phyloP scores from a whole-genome alignment of 495 filamentous ascomycete genomes.

The Annulohypoxylon bovei region DNA sequence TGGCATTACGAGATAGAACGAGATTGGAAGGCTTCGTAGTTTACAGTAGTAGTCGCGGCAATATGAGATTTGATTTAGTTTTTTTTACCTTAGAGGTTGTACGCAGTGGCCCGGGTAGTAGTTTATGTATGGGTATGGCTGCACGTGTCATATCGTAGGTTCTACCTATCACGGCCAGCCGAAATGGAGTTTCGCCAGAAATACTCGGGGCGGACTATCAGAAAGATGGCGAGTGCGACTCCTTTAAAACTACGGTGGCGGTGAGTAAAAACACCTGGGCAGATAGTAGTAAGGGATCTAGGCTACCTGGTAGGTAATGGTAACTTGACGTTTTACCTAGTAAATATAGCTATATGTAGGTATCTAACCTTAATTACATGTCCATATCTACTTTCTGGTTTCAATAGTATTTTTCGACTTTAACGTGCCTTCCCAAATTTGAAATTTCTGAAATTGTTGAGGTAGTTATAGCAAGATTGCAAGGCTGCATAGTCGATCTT shows the following conservation, averaged over 20 bases:
- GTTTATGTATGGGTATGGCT: background rate
- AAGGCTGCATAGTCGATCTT: background rate
- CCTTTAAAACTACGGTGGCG: constrained; percentile 6
- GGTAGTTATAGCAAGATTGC: background rate
- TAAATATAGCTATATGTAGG: too few relatives aligned
- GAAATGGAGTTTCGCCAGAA: constrained; percentile 5
- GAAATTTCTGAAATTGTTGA: background rate
- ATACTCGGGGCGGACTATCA: constrained; percentile 7
- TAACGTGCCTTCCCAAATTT: background rate
- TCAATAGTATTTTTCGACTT: background rate
- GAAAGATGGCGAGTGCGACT: background rate
- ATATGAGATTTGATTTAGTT: constrained; percentile 25
- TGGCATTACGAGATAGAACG: constrained; percentile 43
- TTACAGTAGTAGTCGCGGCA: constrained; percentile 36
- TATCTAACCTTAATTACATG: too few relatives aligned
- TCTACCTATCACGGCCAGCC: background rate
- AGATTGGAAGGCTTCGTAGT: constrained; percentile 44
- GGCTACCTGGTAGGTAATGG: background rate
- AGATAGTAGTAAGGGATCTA: background rate
- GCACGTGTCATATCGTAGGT: background rate
- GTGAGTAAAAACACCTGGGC: background rate
- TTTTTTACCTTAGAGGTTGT: background rate
- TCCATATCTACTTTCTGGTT: background rate
- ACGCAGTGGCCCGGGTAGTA: background rate
- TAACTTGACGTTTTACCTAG: background rate